Conservation (phyloP, 1,284 basidiomycete genomes). For the Ganoderma boninense region DNA sequence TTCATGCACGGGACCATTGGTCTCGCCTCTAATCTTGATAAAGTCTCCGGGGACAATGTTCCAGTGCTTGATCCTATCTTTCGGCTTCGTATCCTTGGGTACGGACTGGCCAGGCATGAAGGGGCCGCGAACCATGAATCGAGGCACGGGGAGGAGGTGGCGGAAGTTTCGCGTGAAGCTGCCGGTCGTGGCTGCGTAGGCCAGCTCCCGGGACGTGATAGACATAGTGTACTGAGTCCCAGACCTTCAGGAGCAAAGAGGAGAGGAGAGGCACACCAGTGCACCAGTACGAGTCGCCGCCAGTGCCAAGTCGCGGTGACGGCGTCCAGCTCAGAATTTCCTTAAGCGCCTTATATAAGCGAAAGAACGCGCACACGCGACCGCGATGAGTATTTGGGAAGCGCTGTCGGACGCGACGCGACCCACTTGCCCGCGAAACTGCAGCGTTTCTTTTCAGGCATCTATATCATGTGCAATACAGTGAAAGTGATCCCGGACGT, state of each 20-base stretch:
- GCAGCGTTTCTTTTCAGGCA: not conserved
- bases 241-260: constrained; percentile 10
- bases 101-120: constrained; percentile 40
- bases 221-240: constrained; percentile 13
- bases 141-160: constrained; percentile 67
- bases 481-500: constrained; percentile 18
- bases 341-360: constrained; percentile 24
- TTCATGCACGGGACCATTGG: constrained; percentile 64
- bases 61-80: constrained; percentile 84
- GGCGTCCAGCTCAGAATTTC: constrained; percentile 29
- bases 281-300: constrained; percentile 14
- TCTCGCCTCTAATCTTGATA: constrained; percentile 74
- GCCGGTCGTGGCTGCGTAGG: constrained; percentile 27
- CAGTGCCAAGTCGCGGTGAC: constrained; percentile 11
- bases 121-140: constrained; percentile 44
- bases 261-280: constrained; percentile 6
- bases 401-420: constrained; percentile 12
- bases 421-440: not conserved
- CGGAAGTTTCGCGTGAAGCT: constrained; percentile 71
- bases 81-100: constrained; percentile 62
- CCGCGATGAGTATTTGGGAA: constrained; percentile 2
- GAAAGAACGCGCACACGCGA: constrained; percentile 27
- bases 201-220: constrained; percentile 27
- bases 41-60: constrained; percentile 87
- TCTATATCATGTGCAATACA: constrained; percentile 19